These are phyloP conservation scores for Fusarium fujikuroi DNA, from an alignment of 2,329 filamentous ascomycete genomes.

Conservation along the genomic window DNA sequence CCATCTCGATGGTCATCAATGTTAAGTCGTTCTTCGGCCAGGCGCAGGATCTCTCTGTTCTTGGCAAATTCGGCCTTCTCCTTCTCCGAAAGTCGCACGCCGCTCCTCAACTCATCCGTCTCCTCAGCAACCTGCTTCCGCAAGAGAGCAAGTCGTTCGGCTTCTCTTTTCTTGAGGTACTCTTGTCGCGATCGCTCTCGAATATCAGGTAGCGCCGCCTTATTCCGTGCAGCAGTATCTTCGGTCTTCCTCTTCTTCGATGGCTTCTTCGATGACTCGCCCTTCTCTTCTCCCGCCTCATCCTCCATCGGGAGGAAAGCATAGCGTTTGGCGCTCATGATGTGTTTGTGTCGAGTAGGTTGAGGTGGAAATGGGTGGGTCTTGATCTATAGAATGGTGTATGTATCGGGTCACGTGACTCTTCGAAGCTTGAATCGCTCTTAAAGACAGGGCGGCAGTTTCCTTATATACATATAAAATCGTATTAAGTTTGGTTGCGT, in stretches of 20 bases:
- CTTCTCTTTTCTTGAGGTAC: conserved; percentile 92
- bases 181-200: conserved; percentile 87
- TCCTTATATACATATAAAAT: not conserved
- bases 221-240: conserved; percentile 72
- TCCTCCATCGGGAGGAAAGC: conserved; percentile 75
- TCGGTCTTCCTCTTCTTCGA: conserved; percentile 63
- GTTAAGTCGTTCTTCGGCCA: conserved; percentile 84
- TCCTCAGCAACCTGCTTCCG: conserved; percentile 93
- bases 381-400: not conserved
- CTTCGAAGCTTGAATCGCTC: not conserved
- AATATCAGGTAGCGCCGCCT: conserved; percentile 82
- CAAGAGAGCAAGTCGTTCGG: conserved; percentile 85
- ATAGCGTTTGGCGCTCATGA: conserved; percentile 66
- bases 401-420: not conserved
- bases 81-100: conserved; percentile 76
- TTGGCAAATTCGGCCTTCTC: conserved; percentile 91
- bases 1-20: conserved; percentile 95
- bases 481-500: not conserved
- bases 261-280: conserved; percentile 71
- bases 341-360: not conserved
- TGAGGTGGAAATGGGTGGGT: not conserved
- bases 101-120: conserved; percentile 80
- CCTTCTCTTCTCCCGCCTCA: conserved; percentile 71
- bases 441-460: not conserved
- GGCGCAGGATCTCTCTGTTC: conserved; percentile 82